These are phyloP conservation scores for Brachypodium distachyon DNA, from an alignment of 202 grass and related monocot species.

Conservation along the genomic window DNA sequence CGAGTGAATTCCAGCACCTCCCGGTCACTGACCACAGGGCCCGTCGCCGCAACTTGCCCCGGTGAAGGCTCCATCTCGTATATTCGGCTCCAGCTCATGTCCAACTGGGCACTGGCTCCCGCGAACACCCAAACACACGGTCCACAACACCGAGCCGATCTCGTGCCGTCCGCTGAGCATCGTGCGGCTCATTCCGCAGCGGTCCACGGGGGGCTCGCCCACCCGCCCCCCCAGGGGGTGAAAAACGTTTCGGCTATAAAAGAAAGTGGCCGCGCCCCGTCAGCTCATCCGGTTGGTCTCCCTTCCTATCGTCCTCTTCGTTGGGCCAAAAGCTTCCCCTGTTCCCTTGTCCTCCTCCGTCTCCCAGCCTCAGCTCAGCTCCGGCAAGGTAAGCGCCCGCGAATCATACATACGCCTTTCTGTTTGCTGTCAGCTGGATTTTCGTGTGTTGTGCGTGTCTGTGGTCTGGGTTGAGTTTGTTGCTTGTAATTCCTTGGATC, in stretches of 20 bases:
- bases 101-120: neutral
- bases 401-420: neutral
- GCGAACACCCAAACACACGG: neutral
- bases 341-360: neutral
- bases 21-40: neutral
- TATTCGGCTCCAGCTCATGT: neutral
- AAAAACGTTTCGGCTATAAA: slow-evolving; percentile 29
- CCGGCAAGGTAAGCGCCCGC: slow-evolving; percentile 24
- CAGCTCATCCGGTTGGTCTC: neutral
- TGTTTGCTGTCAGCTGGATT: neutral
- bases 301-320: slow-evolving; percentile 15
- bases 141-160: neutral
- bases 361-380: neutral
- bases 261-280: neutral
- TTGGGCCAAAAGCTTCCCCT: neutral
- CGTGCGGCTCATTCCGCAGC: neutral
- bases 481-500: slow-evolving; percentile 15
- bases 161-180: neutral
- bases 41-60: neutral
- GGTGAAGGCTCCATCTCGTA: neutral
- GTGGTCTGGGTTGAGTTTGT: neutral
- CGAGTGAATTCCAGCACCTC: neutral
- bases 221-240: neutral
- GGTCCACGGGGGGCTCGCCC: neutral
- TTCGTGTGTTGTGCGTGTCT: neutral